Evolutionary conservation across 805 yeast genomes (phyloP), one percentile per base, ranked within the genome.

Genomic region (Candida suzukii): DNA sequence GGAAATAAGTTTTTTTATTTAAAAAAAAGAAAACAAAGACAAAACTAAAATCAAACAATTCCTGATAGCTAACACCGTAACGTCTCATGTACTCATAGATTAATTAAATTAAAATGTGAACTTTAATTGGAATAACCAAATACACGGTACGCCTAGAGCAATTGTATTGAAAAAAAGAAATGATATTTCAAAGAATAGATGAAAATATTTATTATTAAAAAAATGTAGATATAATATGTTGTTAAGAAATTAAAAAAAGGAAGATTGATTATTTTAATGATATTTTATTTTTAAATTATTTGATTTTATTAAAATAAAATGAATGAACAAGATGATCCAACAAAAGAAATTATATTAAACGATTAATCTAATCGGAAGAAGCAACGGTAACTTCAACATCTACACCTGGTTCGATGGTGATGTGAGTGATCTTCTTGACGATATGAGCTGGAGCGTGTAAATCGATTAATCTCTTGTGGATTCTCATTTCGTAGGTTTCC

Each of bases 381-480:
- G 93, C 90, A 67, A 84, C 80, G 70, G 91, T 83, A 64, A 84
- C 93, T 75, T 84, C 93, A 60, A 91, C 93, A 80, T 90, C 95
- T 66, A 91, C 97, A 85, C 97, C 98, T 64, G 98, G 96, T 79
- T 88, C 96, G 70, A 91, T 83, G 76, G 95, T 87, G 83, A 88
- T 84, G 70, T 90, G 90, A 63, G 98, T 90, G 76, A 91, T 88
- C 75, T 83, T 85, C 85, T 85, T 88, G 73, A 91, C 95, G 57
- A 80, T 71, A 54, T 78, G 74, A 66, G 95, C 87, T 73, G 97
- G 96, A 57, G 98, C 96, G 75, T 86, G 91, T 72, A 93, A 81
- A 78, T 90, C 96, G 67, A 93, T 88, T 73, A 88, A 84, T 78
- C 99, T 90, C 95, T 93, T 93, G 96, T 93, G 99, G 81, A 93